Evolutionary conservation across 2,329 filamentous ascomycete species (phyloP), one percentile per base, ranked within the genome.

Genomic region (Colletotrichum plurivorum): DNA sequence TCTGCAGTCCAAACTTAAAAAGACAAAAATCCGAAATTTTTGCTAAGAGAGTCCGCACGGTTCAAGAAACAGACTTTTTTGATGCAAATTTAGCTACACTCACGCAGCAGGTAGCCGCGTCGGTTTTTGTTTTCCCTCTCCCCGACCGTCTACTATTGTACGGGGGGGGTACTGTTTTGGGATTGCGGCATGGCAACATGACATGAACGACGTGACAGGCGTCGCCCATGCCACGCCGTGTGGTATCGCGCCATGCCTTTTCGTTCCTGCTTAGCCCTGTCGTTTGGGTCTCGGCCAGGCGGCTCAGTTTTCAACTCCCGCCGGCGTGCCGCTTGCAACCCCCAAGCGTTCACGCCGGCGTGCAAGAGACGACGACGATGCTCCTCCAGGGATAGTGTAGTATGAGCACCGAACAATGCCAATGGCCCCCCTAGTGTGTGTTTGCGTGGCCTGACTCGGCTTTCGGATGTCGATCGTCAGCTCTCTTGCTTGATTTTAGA

Each of bases 401-500:
- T 10, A 39, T 18, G 48, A 61, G 36, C 27, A 46, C 13, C 31
- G 15, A 18, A 31, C 59, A 62, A n/a, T 25, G 39, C 39, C 16
- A n/a, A n/a, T n/a, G n/a, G n/a, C 10, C 27, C 41, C 51, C 49
- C 31, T 22, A 41, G 31, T 36, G 31, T 36, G 31, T 20, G 22
- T 45, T 27, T 18, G 52, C 18, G 60, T 64, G 53, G 41, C 43
- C 49, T 66, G 62, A 66, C 62, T 66, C 62, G 43, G 62, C 55
- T 60, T 45, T 60, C 62, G 55, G 54, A 69, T 66, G 62, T 59
- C 43, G 55, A 60, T 69, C 66, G 55, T 55, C 62, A 51, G 45
- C 46, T 59, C 46, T 59, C 36, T 22, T 31, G 41, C 62, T 55
- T 66, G 62, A 56, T 69, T 60, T 60, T 46, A 36, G 55, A 12